Conservation (phyloP, 192 early-diverging fungal genomes). For the Rhizoclosmatium sp. region DNA sequence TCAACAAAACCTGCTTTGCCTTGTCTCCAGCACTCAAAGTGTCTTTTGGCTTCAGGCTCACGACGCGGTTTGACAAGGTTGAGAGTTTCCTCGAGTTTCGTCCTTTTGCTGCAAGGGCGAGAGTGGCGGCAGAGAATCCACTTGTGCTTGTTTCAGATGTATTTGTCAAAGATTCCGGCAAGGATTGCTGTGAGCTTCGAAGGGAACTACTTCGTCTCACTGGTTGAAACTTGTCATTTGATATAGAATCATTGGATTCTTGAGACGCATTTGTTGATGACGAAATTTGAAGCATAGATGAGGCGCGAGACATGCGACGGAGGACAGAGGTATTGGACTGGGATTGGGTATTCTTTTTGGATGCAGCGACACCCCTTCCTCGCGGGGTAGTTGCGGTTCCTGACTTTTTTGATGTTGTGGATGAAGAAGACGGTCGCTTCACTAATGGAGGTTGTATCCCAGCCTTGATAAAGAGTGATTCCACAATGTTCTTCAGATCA, state of each 20-base stretch:
- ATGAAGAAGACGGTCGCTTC: too few relatives aligned
- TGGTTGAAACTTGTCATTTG: too few relatives aligned
- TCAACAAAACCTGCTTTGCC: slow-evolving; percentile 13
- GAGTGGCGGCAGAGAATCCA: not conserved
- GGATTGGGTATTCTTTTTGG: slow-evolving; percentile 8
- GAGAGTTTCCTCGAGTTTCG: not conserved
- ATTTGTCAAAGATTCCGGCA: too few relatives aligned
- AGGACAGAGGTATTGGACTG: not conserved
- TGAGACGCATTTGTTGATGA: too few relatives aligned
- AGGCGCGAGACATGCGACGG: not conserved
- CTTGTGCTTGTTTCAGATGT: not conserved
- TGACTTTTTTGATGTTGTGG: too few relatives aligned
- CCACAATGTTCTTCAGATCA: not conserved
- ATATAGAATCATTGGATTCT: too few relatives aligned
- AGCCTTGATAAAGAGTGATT: slow-evolving; percentile 15
- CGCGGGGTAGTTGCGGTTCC: not conserved
- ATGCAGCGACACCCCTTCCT: not conserved
- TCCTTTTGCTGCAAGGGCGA: not conserved
- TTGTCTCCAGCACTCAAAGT: slow-evolving; percentile 8
- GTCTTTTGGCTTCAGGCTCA: slow-evolving; percentile 5
- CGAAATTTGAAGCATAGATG: not conserved
- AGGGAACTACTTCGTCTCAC: too few relatives aligned
- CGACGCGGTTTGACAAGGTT: slow-evolving; percentile 4
- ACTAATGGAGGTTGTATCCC: not conserved
- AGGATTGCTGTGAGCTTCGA: too few relatives aligned